Evolutionary conservation across 768 basidiomycete genomes (phyloP).

Genomic region (Pleurotus sapidus): DNA sequence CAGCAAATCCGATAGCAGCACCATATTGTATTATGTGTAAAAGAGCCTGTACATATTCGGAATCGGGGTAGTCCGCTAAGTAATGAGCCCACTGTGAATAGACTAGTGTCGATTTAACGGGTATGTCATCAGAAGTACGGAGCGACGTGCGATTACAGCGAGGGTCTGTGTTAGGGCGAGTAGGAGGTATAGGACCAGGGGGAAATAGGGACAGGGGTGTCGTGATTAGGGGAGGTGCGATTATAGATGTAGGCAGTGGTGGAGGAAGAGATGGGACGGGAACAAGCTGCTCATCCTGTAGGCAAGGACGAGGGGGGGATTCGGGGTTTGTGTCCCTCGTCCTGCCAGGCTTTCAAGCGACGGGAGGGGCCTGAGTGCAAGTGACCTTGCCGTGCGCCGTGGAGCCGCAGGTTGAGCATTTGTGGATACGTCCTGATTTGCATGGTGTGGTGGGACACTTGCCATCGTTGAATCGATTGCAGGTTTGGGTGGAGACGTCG

Average conservation of each 20-base stretch:
- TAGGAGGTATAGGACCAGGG: constrained; percentile 8
- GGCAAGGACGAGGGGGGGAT: not conserved
- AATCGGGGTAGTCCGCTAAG: constrained; percentile 25
- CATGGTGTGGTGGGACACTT: not conserved
- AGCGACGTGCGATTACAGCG: constrained; percentile 10
- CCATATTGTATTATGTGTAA: constrained; percentile 24
- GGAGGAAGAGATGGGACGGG: not conserved
- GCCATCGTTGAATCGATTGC: not conserved
- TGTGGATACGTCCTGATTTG: not conserved
- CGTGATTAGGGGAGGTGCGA: not conserved
- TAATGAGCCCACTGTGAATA: constrained; percentile 16
- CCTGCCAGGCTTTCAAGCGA: not conserved
- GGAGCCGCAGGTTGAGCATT: not conserved
- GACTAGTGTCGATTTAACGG: constrained; percentile 1
- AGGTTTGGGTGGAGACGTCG: not conserved
- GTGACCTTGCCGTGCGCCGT: not conserved
- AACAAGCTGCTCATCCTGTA: not conserved
- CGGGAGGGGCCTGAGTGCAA: not conserved
- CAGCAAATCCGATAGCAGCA: constrained; percentile 23
- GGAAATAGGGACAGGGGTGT: constrained; percentile 12
- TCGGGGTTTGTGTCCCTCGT: not conserved
- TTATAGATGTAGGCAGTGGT: not conserved
- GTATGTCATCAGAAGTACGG: constrained; percentile 5
- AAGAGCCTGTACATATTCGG: constrained; percentile 19
- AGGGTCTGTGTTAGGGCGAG: constrained; percentile 14